Evolutionary conservation across 257 asterid species (phyloP).

Genomic region (Echites panduratus): DNA sequence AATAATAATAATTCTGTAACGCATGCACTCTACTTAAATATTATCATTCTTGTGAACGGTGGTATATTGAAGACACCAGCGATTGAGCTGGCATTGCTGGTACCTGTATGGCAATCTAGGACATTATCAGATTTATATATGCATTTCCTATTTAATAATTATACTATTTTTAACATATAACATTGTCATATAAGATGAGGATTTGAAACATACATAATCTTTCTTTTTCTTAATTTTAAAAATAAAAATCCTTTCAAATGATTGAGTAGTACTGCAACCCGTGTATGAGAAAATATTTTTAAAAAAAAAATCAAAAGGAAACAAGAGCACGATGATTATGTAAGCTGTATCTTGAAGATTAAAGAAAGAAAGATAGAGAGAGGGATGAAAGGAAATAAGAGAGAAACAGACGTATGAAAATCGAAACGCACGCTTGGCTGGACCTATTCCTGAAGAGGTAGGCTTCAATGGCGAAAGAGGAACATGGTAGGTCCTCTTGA

Average conservation of each 20-base stretch:
- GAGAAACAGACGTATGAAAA: conserved; percentile 19
- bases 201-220: not conserved
- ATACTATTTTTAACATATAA: not conserved
- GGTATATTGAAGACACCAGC: not conserved
- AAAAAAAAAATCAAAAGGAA: not conserved
- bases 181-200: not conserved
- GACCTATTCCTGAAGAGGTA: conserved; percentile 16
- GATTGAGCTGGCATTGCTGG: conserved; percentile 1
- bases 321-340: not conserved
- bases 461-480: conserved; percentile 25
- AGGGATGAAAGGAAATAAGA: not conserved
- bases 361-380: not conserved
- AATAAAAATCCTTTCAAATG: not conserved
- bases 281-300: not conserved
- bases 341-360: not conserved
- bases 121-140: not conserved
- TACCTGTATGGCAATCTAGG: not conserved
- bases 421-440: conserved; percentile 31
- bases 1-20: not conserved
- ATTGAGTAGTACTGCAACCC: not conserved
- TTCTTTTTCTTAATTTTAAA: not conserved
- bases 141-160: not conserved
- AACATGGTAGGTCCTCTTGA: conserved; percentile 61
- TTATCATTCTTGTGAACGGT: not conserved
- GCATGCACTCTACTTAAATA: not conserved